phyloP scores from a whole-genome alignment of 345 rosid species.

The Eucalyptus fibrosa region DNA sequence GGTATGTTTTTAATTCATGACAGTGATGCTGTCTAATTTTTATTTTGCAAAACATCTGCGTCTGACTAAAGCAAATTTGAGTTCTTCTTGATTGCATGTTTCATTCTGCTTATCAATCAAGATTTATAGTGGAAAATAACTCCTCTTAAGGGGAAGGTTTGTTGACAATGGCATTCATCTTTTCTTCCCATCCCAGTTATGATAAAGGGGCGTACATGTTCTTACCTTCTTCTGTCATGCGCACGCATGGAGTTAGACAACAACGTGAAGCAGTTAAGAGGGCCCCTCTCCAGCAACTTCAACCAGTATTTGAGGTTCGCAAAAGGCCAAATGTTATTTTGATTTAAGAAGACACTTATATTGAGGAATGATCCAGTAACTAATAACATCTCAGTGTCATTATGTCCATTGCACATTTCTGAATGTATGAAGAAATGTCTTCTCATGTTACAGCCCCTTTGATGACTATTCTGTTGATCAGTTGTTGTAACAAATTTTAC shows the following conservation, averaged over 20 bases:
- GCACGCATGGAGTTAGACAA: constrained; percentile 77
- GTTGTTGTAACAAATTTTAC: background rate
- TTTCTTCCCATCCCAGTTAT: constrained; percentile 32
- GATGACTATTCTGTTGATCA: background rate
- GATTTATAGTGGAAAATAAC: background rate
- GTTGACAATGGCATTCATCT: background rate
- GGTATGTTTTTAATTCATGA: constrained; percentile 34
- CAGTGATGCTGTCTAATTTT: background rate
- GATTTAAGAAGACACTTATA: background rate
- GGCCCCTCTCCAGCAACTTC: constrained; percentile 52
- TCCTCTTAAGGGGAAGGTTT: background rate
- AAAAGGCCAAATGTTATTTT: background rate
- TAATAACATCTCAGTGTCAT: background rate
- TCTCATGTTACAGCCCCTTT: background rate
- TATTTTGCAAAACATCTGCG: background rate
- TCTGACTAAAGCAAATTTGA: background rate
- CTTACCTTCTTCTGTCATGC: constrained; percentile 80
- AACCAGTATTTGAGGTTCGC: constrained; percentile 69
- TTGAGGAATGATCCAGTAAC: background rate
- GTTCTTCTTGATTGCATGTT: background rate
- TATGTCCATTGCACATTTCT: background rate
- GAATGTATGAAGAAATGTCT: background rate
- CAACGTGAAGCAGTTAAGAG: constrained; percentile 71
- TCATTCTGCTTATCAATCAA: background rate
- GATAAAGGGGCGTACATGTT: constrained; percentile 88